Percentiles rank a stretch among this genome's conserved stretches.
Conservation (phyloP, 306 rosid genomes). For the Lithocarpus polystachyus region DNA sequence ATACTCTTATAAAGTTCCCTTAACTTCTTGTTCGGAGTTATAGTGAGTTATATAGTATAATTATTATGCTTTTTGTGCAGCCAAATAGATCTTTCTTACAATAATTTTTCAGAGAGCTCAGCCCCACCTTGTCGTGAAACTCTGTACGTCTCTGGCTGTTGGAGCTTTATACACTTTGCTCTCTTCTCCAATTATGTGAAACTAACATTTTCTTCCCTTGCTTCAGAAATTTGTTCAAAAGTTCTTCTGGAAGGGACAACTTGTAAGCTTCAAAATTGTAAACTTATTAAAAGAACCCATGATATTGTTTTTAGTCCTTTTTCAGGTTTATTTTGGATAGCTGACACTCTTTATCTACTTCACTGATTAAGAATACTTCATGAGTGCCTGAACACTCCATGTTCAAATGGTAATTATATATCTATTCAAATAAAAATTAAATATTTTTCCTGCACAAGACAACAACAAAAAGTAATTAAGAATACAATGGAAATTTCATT, state of each 20-base stretch:
- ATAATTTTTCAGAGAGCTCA: not conserved
- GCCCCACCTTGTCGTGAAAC: no score
- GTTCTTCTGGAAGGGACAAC: not conserved
- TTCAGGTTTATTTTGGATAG: not conserved
- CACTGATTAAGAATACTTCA: not conserved
- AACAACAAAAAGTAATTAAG: not conserved
- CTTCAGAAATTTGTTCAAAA: conserved; percentile 22
- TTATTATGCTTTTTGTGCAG: not conserved
- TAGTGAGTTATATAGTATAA: no score
- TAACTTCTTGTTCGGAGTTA: no score
- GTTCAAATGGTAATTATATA: conserved; percentile 15
- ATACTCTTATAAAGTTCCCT: no score
- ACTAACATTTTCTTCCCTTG: not conserved
- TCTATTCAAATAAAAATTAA: not conserved
- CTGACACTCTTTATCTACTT: not conserved
- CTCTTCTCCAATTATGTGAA: no score
- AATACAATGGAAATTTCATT: no score
- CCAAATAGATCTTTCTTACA: conserved; percentile 16
- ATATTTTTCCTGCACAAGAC: no score
- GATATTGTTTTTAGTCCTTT: not conserved
- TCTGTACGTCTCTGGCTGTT: no score
- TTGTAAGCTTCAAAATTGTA: not conserved
- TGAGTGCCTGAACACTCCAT: not conserved
- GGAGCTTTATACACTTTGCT: not conserved
- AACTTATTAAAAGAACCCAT: not conserved